A percentile compares a stretch with the other conserved stretches of the same genome.
Evolutionary conservation across 2,329 filamentous ascomycete genomes (phyloP).

Genomic region (Nigrospora sphaerica): DNA sequence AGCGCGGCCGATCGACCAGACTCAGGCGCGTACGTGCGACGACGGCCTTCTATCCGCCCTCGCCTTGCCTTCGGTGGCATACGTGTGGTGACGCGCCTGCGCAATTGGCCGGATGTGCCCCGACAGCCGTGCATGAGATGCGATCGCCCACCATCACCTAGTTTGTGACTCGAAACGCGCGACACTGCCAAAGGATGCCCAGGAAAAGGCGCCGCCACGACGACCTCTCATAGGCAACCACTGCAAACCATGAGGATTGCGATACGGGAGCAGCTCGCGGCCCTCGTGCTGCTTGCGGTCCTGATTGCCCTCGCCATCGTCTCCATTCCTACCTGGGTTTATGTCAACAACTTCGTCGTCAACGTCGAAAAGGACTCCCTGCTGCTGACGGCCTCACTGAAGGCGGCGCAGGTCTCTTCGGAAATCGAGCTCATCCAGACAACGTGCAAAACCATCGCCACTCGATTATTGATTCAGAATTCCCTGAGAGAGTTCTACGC

Average conservation of each 20-base stretch:
- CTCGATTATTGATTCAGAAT: constrained; percentile 52
- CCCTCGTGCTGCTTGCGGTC: constrained; percentile 69
- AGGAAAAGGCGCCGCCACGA: constrained; percentile 11
- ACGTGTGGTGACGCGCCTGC: too few species aligned
- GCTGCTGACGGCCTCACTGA: constrained; percentile 74
- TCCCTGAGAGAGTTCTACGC: constrained; percentile 44
- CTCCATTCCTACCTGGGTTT: constrained; percentile 66
- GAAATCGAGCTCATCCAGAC: constrained; percentile 75
- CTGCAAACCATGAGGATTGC: constrained; percentile 66
- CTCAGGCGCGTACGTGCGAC: too few species aligned
- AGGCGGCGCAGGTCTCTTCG: constrained; percentile 72
- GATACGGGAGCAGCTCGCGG: constrained; percentile 79
- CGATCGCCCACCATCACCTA: too few species aligned
- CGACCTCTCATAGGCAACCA: constrained; percentile 19
- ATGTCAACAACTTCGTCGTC: constrained; percentile 46
- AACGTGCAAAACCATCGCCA: constrained; percentile 64
- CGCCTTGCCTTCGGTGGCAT: too few species aligned
- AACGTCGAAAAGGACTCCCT: constrained; percentile 54
- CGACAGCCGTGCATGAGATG: too few species aligned
- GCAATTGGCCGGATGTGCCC: too few species aligned
- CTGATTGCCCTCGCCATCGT: constrained; percentile 71
- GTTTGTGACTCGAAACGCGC: too few species aligned
- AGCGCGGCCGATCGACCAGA: too few species aligned
- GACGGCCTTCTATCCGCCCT: too few species aligned
- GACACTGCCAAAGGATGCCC: constrained; percentile 19